Evolutionary conservation across 805 yeast genomes (phyloP), one percentile per base, ranked within the genome.

Genomic region (Candida jianshihensis): DNA sequence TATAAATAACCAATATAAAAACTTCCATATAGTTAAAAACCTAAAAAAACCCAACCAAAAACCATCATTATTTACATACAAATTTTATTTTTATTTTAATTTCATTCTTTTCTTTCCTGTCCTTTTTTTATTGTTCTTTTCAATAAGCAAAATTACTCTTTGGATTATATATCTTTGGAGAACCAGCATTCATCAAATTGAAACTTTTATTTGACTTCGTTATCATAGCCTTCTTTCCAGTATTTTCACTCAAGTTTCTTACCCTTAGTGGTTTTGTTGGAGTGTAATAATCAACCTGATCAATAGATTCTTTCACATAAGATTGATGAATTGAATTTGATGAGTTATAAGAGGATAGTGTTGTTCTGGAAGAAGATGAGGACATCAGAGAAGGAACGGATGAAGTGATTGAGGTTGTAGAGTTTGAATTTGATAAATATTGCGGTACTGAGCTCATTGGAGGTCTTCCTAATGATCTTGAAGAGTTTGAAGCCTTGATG

Each of bases 341-440:
- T 3, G 53, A 39, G 22, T 54, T 37, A 16, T 37, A 42, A 4
- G 57, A 38, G 12, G 61, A 47, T 6, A 54, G 39, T 4, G 68
- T 63, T 11, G 67, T 58, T 34, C 63, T 54, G 16, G 73, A 66
- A 6, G 68, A 50, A 27, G 64, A 51, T 2, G 66, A 59, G 11
- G 73, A 66, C 30, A 66, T 49, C 31, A 61, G 48, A 4, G 65
- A 64, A 13, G 72, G 73, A 12, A 66, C 54, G 4, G 68, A 59
- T 26, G 43, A 40, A 12, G 20, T 21, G 17, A 35, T 30, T 3
- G 43, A 39, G 26, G 21, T 15, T 35, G 41, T 43, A 38, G 26
- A 42, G 35, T 19, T 28, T 42, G 44, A 25, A n/a, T n/a, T n/a
- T n/a, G n/a, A n/a, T n/a, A n/a, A n/a, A n/a, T n/a, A n/a, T n/a